Base-by-base conservation (phyloP, 2,329 filamentous ascomycete species). In the Fusarium nurragi region DNA sequence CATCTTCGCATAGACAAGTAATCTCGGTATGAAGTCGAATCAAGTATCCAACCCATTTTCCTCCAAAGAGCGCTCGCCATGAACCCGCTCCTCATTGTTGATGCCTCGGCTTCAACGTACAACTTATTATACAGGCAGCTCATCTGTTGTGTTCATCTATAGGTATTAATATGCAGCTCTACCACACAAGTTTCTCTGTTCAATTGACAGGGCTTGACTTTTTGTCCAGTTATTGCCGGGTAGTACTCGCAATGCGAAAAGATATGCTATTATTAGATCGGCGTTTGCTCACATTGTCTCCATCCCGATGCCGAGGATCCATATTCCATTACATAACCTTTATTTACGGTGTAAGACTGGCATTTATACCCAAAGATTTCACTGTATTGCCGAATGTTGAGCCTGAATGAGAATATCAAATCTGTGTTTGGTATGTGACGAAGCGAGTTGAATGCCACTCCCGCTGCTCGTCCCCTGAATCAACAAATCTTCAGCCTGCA, bases 261-360 rank as follows among this genome's bases (percentile, higher is more conserved):
- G 53, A 48, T 60, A 45, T 49, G 14, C 49, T 67, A 67, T 67
- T 64, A 47, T 67, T 67, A 67, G 59, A 44, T 52, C 32, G 39
- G 39, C 9, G 32, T 43, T 59, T 60, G n/a, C 30, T 28, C 14
- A 19, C 37, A 34, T 28, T n/a, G 41, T 57, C 21, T 37, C 21
- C 44, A 58, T 67, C 60, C 48, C 48, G 23, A 50, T 52, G 54
- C 59, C 43, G 53, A 60, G 54, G 16, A 43, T 16, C 23, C 43
- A 40, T 38, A 32, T 64, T 44, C 52, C 30, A 43, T 36, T 46
- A 38, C n/a, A 64, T 46, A 56, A 19, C 22, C 26, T 10, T 34
- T 34, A 14, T n/a, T n/a, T 18, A 16, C n/a, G 16, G 9, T n/a
- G 9, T 32, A 32, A 32, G 16, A 32, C 14, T n/a, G 8, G 14